phyloP scores from a whole-genome alignment of 345 rosid species.

The Salix exigua region DNA sequence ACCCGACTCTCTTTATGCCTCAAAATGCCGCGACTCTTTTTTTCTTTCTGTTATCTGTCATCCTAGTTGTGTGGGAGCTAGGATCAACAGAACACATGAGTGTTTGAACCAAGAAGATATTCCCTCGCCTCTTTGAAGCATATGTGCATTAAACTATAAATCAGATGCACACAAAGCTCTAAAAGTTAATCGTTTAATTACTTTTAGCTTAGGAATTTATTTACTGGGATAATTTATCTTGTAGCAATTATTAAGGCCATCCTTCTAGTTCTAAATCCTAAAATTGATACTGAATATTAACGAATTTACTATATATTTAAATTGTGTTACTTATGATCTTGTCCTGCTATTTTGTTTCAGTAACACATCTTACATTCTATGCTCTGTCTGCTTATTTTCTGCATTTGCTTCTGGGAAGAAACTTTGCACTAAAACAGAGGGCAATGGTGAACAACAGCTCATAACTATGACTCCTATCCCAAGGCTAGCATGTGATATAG shows the following conservation, averaged over 20 bases:
- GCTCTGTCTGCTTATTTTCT: constrained; percentile 5
- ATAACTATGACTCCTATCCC: constrained; percentile 18
- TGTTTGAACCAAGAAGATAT: neutral
- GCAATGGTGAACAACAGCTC: constrained; percentile 27
- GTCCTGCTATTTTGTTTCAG: constrained; percentile 3
- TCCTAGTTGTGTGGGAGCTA: neutral
- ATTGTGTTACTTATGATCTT: constrained; percentile 4
- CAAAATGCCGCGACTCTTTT: neutral
- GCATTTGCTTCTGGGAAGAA: constrained; percentile 30
- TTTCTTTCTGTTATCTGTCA: neutral
- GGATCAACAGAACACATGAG: neutral
- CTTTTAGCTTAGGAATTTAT: neutral
- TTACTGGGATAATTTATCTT: neutral
- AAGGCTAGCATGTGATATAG: constrained; percentile 27
- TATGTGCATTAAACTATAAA: neutral
- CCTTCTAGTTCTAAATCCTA: neutral
- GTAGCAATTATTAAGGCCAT: neutral
- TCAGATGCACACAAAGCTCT: neutral
- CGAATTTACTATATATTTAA: neutral
- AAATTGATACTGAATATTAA: neutral
- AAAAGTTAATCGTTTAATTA: neutral
- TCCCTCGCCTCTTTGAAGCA: too few species aligned
- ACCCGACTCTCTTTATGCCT: too few species aligned
- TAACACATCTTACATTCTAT: constrained; percentile 1
- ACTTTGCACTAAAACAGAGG: constrained; percentile 34